Evolutionary conservation across 2,329 filamentous ascomycete species (phyloP).

Genomic region (Talaromyces rugulosus): DNA sequence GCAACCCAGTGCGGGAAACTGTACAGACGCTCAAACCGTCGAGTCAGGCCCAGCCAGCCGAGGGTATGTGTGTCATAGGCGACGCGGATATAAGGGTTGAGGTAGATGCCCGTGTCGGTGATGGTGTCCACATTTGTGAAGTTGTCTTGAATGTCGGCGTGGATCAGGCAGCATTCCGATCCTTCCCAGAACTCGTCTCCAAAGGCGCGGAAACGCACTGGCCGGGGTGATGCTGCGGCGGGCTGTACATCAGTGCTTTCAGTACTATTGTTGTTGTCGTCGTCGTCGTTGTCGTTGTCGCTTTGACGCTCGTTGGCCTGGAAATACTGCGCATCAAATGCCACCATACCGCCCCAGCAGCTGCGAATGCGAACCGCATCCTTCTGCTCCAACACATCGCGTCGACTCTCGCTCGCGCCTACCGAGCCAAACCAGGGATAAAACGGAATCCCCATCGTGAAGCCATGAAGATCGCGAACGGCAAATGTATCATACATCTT

Average conservation of each 20-base stretch:
- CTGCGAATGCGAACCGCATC: constrained; percentile 64
- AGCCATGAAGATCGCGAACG: constrained; percentile 66
- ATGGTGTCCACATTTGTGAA: constrained; percentile 27
- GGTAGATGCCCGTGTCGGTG: constrained; percentile 58
- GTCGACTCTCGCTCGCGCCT: constrained; percentile 51
- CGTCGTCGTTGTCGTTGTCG: neutral
- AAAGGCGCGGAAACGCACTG: constrained; percentile 55
- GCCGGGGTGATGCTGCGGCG: neutral
- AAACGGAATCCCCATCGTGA: constrained; percentile 64
- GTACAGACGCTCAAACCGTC: constrained; percentile 64
- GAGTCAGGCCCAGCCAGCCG: constrained; percentile 55
- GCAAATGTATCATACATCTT: constrained; percentile 77
- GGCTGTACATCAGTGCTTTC: neutral
- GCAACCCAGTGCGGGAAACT: constrained; percentile 55
- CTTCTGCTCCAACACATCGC: constrained; percentile 57
- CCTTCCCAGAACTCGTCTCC: constrained; percentile 59
- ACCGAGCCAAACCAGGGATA: constrained; percentile 65
- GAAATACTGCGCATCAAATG: constrained; percentile 45
- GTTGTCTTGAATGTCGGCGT: constrained; percentile 44
- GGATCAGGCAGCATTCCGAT: constrained; percentile 61
- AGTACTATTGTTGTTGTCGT: neutral
- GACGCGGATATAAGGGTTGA: constrained; percentile 72
- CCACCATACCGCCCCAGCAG: constrained; percentile 74
- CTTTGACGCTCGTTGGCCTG: constrained; percentile 22
- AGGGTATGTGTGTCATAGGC: constrained; percentile 60